A percentile compares a stretch with the other conserved stretches of the same genome.
phyloP scores from a whole-genome alignment of 345 rosid species.

The Arabidopsis suecica region DNA sequence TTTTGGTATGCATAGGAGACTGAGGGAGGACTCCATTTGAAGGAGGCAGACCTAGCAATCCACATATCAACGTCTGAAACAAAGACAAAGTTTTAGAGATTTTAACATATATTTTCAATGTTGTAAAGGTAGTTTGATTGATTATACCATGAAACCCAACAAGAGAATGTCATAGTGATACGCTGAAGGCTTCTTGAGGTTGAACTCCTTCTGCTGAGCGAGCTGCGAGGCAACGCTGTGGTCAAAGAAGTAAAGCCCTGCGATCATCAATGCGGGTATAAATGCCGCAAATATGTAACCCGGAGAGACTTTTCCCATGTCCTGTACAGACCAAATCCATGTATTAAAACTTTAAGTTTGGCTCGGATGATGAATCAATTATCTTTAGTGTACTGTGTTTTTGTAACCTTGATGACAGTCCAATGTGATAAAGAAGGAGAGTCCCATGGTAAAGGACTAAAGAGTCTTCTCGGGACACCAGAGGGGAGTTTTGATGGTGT shows the following conservation, averaged over 20 bases:
- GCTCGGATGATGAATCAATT: background rate
- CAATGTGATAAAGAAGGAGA: constrained; percentile 64
- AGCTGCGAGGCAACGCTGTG: constrained; percentile 86
- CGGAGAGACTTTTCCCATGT: constrained; percentile 72
- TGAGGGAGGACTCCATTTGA: constrained; percentile 94
- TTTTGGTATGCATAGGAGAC: constrained; percentile 94
- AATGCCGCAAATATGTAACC: constrained; percentile 69
- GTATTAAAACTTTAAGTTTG: background rate
- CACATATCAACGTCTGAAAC: constrained; percentile 79
- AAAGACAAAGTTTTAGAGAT: constrained; percentile 13
- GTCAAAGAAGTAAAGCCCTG: constrained; percentile 85
- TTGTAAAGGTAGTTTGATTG: background rate
- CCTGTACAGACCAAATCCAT: constrained; percentile 47
- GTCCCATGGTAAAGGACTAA: constrained; percentile 77
- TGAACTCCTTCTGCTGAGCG: constrained; percentile 87
- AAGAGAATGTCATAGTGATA: constrained; percentile 80
- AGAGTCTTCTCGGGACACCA: constrained; percentile 82
- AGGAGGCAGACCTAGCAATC: constrained; percentile 82
- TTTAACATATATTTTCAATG: background rate
- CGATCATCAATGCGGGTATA: constrained; percentile 80
- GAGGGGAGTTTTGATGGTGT: constrained; percentile 59
- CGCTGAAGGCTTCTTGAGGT: constrained; percentile 81
- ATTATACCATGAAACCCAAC: constrained; percentile 68
- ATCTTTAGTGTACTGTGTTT: background rate
- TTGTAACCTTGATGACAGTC: constrained; percentile 73